These are phyloP conservation scores for Cordyceps militaris DNA, from an alignment of 2,329 filamentous ascomycete genomes.

Conservation along the genomic window DNA sequence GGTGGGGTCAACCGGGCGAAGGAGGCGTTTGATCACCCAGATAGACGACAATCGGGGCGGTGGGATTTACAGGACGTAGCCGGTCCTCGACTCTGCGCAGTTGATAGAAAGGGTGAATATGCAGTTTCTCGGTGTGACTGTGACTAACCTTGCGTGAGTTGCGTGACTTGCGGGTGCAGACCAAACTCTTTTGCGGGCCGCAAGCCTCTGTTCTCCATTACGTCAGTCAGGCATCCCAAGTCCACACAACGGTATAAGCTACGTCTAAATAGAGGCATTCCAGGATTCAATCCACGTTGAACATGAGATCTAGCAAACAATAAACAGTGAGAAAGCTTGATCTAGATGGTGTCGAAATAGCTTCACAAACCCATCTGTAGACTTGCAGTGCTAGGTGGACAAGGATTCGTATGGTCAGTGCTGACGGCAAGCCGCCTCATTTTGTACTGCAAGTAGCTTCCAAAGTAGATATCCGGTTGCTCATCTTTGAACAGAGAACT, in stretches of 20 bases:
- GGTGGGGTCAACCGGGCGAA: background rate
- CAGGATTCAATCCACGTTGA: no score
- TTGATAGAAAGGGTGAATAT: background rate
- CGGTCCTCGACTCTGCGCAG: background rate
- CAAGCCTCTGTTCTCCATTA: background rate
- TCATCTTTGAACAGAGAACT: background rate
- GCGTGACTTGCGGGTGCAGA: background rate
- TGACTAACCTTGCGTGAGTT: background rate
- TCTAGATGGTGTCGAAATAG: no score
- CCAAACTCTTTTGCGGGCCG: conserved; percentile 4
- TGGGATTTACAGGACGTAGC: background rate
- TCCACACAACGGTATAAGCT: background rate
- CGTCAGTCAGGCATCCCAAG: conserved; percentile 7
- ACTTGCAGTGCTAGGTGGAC: background rate
- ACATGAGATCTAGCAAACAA: no score
- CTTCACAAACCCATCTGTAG: background rate
- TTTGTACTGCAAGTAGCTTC: background rate
- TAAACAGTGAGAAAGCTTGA: no score
- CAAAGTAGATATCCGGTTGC: background rate
- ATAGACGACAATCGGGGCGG: background rate
- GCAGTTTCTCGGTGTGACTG: conserved; percentile 3
- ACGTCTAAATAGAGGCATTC: background rate
- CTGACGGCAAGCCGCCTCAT: background rate
- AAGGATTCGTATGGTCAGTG: background rate
- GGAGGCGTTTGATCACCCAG: background rate